phyloP scores from a whole-genome alignment of 352 stramenopile species.

The Pythium grandisporangium region DNA sequence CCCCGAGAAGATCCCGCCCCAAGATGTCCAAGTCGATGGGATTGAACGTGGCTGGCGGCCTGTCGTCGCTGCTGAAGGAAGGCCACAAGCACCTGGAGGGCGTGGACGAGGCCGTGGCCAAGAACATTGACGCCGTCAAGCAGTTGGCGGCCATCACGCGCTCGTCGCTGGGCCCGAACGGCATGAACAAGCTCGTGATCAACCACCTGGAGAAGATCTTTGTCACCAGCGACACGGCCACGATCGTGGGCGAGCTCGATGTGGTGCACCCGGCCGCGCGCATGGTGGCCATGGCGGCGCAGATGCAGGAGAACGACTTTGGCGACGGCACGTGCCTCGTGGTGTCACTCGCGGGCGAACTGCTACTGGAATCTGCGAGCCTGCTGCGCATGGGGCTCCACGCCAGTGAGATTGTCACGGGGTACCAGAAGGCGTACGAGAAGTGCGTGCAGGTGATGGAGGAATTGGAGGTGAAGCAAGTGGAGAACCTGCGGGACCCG shows the following conservation, averaged over 20 bases:
- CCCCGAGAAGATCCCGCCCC: too few species aligned
- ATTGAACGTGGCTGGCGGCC: constrained; percentile 92
- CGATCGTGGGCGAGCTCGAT: constrained; percentile 98
- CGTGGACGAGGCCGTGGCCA: constrained; percentile 93
- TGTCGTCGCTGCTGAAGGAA: constrained; percentile 98
- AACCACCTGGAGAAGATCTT: constrained; percentile 99
- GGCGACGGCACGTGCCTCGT: constrained; percentile 96
- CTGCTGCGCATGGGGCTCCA: constrained; percentile 97
- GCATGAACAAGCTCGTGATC: constrained; percentile 99
- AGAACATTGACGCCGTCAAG: constrained; percentile 98
- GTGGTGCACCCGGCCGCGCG: constrained; percentile 98
- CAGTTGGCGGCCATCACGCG: constrained; percentile 96
- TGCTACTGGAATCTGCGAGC: constrained; percentile 94
- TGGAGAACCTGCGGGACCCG: constrained; percentile 80
- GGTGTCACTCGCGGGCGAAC: constrained; percentile 95
- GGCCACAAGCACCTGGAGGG: constrained; percentile 95
- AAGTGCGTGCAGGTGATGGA: constrained; percentile 92
- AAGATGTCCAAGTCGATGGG: constrained; percentile 94
- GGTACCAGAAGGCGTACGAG: constrained; percentile 94
- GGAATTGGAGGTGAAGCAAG: constrained; percentile 63
- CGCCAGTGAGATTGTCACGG: constrained; percentile 96
- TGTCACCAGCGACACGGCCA: constrained; percentile 98
- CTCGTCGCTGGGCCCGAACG: constrained; percentile 97
- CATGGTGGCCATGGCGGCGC: constrained; percentile 96
- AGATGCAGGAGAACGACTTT: constrained; percentile 98